Evolutionary conservation across 139 green algal genomes (phyloP).

Genomic region (Pleodorina starrii): DNA sequence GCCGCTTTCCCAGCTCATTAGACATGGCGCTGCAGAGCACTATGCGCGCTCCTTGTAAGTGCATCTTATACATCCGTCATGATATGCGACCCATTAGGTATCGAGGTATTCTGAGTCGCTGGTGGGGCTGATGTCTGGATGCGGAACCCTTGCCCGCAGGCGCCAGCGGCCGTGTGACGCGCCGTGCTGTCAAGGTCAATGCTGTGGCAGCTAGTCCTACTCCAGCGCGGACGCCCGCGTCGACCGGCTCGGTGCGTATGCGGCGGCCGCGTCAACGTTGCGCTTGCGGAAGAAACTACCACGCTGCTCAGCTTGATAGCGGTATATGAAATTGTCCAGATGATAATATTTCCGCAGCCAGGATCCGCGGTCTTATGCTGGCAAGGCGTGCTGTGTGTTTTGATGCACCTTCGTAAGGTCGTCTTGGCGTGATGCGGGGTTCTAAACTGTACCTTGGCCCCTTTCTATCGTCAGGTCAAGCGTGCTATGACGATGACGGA

Average conservation of each 20-base stretch:
- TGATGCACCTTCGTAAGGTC: background rate
- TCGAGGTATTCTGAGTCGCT: background rate
- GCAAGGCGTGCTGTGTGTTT: background rate
- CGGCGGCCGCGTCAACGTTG: background rate
- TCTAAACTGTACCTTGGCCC: background rate
- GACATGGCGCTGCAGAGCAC: background rate
- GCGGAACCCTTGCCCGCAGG: background rate
- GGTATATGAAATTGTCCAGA: too few relatives aligned
- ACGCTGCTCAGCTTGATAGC: too few relatives aligned
- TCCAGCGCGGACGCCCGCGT: constrained; percentile 61
- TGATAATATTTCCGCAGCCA: too few relatives aligned
- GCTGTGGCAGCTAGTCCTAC: constrained; percentile 55
- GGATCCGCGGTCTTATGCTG: too few relatives aligned
- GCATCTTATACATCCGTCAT: too few relatives aligned
- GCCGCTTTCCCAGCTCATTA: background rate
- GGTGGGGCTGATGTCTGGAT: background rate
- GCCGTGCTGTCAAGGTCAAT: constrained; percentile 47
- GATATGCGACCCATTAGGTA: background rate
- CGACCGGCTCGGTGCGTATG: constrained; percentile 69
- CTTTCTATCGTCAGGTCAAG: constrained; percentile 81
- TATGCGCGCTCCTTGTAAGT: constrained; percentile 36
- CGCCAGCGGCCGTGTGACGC: background rate
- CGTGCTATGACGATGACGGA: constrained; percentile 95
- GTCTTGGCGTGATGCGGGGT: background rate
- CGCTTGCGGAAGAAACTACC: too few relatives aligned